A percentile compares a stretch with the other conserved stretches of the same genome.
Evolutionary conservation across 2,329 filamentous ascomycete species (phyloP).

Genomic region (Trichoderma semiorbis): DNA sequence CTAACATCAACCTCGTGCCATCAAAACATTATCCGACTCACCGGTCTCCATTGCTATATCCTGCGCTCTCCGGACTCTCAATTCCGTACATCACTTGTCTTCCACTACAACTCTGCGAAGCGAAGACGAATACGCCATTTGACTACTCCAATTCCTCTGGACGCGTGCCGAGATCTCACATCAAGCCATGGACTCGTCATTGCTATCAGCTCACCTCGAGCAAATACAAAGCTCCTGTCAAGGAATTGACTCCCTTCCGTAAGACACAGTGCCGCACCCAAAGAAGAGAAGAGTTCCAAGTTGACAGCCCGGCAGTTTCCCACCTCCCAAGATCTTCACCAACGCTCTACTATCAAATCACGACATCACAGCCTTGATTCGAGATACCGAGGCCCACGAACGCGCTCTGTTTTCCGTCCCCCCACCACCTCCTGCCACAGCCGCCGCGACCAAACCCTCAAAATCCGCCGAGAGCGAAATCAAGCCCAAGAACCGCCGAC

Average conservation of each 20-base stretch:
- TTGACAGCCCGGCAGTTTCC: slow-evolving; percentile 60
- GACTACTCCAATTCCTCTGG: neutral
- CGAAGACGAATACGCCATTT: neutral
- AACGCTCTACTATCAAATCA: slow-evolving; percentile 84
- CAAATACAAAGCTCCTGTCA: slow-evolving; percentile 74
- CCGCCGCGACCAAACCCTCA: slow-evolving; percentile 30
- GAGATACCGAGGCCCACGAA: slow-evolving; percentile 92
- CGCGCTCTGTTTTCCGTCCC: slow-evolving; percentile 92
- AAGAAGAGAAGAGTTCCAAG: neutral
- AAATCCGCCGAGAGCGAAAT: neutral
- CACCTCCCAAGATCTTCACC: slow-evolving; percentile 88
- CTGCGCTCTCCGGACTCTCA: neutral
- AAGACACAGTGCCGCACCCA: slow-evolving; percentile 27
- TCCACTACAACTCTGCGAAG: too few relatives aligned
- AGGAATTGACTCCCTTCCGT: slow-evolving; percentile 74
- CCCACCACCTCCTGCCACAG: slow-evolving; percentile 52
- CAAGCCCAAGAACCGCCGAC: slow-evolving; percentile 42
- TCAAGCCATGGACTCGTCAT: slow-evolving; percentile 32
- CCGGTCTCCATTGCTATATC: neutral
- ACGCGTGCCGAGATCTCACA: neutral
- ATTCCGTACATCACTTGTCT: neutral
- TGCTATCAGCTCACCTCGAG: slow-evolving; percentile 68
- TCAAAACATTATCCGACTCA: neutral
- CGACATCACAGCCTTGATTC: slow-evolving; percentile 91
- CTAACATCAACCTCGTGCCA: neutral